Percentiles rank a stretch among this genome's conserved stretches.
phyloP scores from a whole-genome alignment of 768 basidiomycete species.

The Tulasnella sp. region DNA sequence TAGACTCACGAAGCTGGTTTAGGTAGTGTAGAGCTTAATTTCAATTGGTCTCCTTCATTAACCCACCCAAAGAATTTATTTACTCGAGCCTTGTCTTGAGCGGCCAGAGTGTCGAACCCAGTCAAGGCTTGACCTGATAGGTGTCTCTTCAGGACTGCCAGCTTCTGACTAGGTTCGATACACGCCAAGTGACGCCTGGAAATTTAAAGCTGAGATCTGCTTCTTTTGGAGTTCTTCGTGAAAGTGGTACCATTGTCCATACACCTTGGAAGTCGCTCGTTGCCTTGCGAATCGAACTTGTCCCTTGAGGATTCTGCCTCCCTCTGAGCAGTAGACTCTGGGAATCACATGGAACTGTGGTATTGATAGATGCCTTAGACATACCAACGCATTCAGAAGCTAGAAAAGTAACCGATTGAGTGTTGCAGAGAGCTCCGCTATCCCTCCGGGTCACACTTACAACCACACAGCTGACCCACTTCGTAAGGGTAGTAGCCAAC shows the following conservation, averaged over 20 bases:
- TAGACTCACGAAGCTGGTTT: too few relatives aligned
- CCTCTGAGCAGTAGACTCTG: not conserved
- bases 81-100: not conserved
- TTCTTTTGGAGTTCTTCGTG: not conserved
- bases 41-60: too few relatives aligned
- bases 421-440: too few relatives aligned
- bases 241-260: not conserved
- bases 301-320: not conserved
- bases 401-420: too few relatives aligned
- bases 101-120: not conserved
- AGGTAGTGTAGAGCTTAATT: too few relatives aligned
- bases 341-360: not conserved
- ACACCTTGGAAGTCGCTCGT: too few relatives aligned
- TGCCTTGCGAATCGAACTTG: too few relatives aligned
- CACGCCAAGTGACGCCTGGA: not conserved
- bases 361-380: not conserved
- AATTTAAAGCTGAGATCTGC: not conserved
- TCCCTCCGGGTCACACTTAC: too few relatives aligned
- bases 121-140: not conserved
- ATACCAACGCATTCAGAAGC: too few relatives aligned
- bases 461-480: too few relatives aligned
- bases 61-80: not conserved
- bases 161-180: not conserved
- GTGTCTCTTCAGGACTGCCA: not conserved
- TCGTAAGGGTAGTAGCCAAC: too few relatives aligned